These are phyloP conservation scores for Hibiscus trionum DNA, from an alignment of 345 rosid genomes.

Conservation along the genomic window DNA sequence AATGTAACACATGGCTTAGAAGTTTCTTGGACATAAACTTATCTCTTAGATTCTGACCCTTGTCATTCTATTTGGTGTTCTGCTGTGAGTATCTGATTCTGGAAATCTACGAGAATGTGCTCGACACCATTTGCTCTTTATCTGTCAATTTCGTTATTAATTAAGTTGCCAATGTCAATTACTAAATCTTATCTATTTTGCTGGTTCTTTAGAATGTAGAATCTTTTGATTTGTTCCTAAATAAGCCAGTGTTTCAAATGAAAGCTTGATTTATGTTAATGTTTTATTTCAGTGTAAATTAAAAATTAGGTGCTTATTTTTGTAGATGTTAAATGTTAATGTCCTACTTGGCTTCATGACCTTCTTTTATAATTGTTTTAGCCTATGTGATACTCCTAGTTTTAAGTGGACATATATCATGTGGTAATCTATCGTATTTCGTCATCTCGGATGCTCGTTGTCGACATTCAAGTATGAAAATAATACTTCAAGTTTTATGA, in stretches of 20 bases:
- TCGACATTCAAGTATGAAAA: background rate
- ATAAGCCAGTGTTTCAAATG: no score
- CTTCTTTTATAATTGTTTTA: no score
- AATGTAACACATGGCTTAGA: background rate
- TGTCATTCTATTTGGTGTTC: background rate
- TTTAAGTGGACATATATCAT: background rate
- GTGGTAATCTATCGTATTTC: background rate
- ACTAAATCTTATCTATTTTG: background rate
- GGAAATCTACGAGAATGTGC: background rate
- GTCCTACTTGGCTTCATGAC: no score
- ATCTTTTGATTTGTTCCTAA: background rate
- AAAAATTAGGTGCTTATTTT: background rate
- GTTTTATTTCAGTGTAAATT: background rate
- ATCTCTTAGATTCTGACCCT: background rate
- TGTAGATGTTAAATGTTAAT: background rate
- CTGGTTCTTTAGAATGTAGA: background rate
- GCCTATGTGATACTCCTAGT: background rate
- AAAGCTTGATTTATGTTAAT: no score
- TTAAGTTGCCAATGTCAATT: background rate
- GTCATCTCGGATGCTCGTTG: background rate
- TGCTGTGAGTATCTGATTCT: background rate
- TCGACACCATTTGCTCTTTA: background rate
- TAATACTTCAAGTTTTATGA: background rate
- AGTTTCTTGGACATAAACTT: background rate
- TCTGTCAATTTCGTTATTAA: background rate